phyloP scores from a whole-genome alignment of 75 land plant genomes.

The Larix kaempferi region DNA sequence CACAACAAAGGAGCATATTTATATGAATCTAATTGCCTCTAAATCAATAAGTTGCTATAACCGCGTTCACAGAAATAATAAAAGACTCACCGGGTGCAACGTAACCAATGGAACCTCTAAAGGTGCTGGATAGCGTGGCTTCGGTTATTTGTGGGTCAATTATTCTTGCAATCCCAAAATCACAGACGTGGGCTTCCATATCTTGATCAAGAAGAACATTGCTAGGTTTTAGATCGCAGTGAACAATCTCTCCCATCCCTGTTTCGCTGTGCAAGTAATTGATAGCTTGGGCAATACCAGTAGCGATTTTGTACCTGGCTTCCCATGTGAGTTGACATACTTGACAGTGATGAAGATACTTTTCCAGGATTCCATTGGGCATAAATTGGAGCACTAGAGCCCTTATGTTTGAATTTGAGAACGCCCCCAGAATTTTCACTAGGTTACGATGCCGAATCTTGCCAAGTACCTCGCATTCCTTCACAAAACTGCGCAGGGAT shows the following conservation, averaged over 20 bases:
- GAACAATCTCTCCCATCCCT: constrained; percentile 2
- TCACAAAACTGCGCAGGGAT: constrained; percentile 3
- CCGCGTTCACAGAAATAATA: too few relatives aligned
- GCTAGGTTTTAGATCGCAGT: constrained; percentile 16
- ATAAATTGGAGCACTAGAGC: constrained; percentile 32
- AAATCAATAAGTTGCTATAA: too few relatives aligned
- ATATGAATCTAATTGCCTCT: too few relatives aligned
- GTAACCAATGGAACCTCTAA: neutral
- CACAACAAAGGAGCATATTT: too few relatives aligned
- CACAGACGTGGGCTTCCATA: constrained; percentile 3
- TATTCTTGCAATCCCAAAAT: constrained; percentile 20
- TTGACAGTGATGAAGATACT: constrained; percentile 6
- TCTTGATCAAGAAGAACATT: constrained; percentile 17
- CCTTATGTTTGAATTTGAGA: constrained; percentile 34
- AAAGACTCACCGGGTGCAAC: neutral
- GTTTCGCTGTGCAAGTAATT: constrained; percentile 3
- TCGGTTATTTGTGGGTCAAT: neutral
- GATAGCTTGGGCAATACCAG: neutral
- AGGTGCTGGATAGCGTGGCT: neutral
- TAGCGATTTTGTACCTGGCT: neutral
- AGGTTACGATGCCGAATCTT: constrained; percentile 40
- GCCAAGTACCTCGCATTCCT: constrained; percentile 25
- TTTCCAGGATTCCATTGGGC: constrained; percentile 37
- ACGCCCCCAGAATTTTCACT: constrained; percentile 35
- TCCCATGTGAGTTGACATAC: neutral